A percentile compares a stretch with the other conserved stretches of the same genome.
phyloP scores from a whole-genome alignment of 257 asterid genomes.

The Leonotis leonurus region DNA sequence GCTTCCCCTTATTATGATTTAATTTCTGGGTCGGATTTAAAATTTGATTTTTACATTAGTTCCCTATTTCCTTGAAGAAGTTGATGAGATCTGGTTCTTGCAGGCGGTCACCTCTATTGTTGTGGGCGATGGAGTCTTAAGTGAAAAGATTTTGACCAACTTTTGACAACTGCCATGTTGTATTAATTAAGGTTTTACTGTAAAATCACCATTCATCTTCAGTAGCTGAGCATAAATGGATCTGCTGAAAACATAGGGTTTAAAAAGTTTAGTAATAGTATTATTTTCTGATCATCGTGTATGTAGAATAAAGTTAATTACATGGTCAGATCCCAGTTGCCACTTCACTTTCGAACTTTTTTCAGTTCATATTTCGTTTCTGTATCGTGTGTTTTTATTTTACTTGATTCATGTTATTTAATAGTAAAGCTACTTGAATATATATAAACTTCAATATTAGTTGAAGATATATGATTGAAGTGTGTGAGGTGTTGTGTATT shows the following conservation, averaged over 20 bases:
- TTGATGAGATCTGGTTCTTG: slow-evolving; percentile 18
- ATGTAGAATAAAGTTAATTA: background rate
- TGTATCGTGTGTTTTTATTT: background rate
- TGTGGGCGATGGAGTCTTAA: slow-evolving; percentile 65
- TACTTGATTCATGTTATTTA: too few relatives aligned
- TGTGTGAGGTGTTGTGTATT: too few relatives aligned
- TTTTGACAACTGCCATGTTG: slow-evolving; percentile 39
- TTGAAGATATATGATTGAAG: too few relatives aligned
- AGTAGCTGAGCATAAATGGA: slow-evolving; percentile 19
- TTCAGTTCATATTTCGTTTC: background rate
- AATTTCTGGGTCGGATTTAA: background rate
- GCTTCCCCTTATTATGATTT: background rate
- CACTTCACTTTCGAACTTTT: background rate
- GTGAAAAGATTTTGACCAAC: slow-evolving; percentile 75
- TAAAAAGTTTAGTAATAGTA: background rate
- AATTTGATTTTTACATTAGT: too few relatives aligned
- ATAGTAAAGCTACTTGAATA: too few relatives aligned
- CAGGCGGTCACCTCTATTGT: slow-evolving; percentile 82
- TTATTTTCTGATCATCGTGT: background rate
- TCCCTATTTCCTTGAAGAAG: background rate
- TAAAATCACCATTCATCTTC: slow-evolving; percentile 24
- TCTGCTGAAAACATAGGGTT: background rate
- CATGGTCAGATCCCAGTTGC: background rate
- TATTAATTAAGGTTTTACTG: slow-evolving; percentile 8
- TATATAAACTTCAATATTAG: too few relatives aligned